Base-by-base conservation (phyloP, 2,329 filamentous ascomycete genomes). In the Juglanconis sp. region DNA sequence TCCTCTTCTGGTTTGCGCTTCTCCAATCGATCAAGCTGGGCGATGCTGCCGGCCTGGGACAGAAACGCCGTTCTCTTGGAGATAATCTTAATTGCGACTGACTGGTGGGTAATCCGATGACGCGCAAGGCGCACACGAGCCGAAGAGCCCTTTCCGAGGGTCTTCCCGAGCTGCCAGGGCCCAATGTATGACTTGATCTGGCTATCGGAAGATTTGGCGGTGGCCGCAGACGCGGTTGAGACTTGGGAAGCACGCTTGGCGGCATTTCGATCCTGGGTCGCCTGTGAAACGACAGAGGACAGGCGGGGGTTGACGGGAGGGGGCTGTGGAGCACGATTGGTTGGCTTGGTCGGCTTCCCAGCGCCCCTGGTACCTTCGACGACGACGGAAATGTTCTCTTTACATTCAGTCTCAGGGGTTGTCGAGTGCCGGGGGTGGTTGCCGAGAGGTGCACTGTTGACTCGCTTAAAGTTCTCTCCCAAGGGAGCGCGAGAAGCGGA, bases 61-160 rank as follows among this genome's bases (percentile, higher is more conserved):
- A 93, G 84, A 62, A 90, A 87, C 11, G 90, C 91, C 56, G 86
- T 89, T 60, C 84, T 85, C 73, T 96, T 93, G 60, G 91, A 91
- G 34, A 99, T 91, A 68, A 99, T 98, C 79, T 99, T 99, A 71
- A 97, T 90, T 2, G 95, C 95, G 4, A 92, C 95, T 53, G 88
- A 82, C 69, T 96, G 89, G 9, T 90, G 86, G 4, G 92, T 95
- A 30, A 86, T 76, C 31, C 81, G 83, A 76, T 99, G 93, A 64
- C 91, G 87, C 30, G 94, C 96, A 40, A 95, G 79, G 57, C 94
- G 85, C 15, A 99, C 95, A 34, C 91, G 86, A 13, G 92, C 94
- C 53, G 92, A 96, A 2, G 93, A 92, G 3, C 95, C 95, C 67
- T 91, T 90, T 0, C 95, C 95, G 34, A 99, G 81, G 0, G 91